These are phyloP conservation scores for Zygotorulaspora sp. DNA, from an alignment of 805 yeast genomes.

Conservation along the genomic window DNA sequence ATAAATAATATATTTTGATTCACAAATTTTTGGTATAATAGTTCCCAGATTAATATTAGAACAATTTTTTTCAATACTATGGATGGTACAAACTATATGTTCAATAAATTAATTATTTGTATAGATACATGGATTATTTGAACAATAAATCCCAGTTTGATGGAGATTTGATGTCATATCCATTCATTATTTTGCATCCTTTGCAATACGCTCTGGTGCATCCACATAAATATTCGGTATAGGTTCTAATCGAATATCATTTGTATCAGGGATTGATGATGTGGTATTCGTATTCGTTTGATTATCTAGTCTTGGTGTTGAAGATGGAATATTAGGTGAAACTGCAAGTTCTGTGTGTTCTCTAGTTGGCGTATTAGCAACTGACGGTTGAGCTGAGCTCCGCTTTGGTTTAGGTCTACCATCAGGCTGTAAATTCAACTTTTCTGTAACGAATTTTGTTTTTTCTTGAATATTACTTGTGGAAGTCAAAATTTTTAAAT, in stretches of 20 bases:
- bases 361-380: slow-evolving; percentile 4
- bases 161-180: too few relatives aligned
- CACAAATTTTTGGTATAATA: too few relatives aligned
- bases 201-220: slow-evolving; percentile 3
- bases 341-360: slow-evolving; percentile 6
- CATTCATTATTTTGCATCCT: too few relatives aligned
- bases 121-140: too few relatives aligned
- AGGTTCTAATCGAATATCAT: slow-evolving; percentile 18
- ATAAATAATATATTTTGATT: too few relatives aligned
- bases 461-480: slow-evolving; percentile 58
- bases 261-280: slow-evolving; percentile 27
- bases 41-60: too few relatives aligned
- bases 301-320: slow-evolving; percentile 20
- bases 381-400: slow-evolving; percentile 7
- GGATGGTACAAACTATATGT: too few relatives aligned
- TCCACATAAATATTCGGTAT: slow-evolving; percentile 12
- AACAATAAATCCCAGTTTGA: too few relatives aligned
- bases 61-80: too few relatives aligned
- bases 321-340: slow-evolving; percentile 6
- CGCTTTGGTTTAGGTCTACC: slow-evolving; percentile 10
- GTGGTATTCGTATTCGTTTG: slow-evolving; percentile 23
- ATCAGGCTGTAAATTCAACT: slow-evolving; percentile 20
- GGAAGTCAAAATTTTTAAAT: slow-evolving; percentile 61
- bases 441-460: slow-evolving; percentile 40
- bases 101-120: too few relatives aligned